Base-by-base conservation (phyloP, 306 rosid species). In the Erythrophleum fordii region DNA sequence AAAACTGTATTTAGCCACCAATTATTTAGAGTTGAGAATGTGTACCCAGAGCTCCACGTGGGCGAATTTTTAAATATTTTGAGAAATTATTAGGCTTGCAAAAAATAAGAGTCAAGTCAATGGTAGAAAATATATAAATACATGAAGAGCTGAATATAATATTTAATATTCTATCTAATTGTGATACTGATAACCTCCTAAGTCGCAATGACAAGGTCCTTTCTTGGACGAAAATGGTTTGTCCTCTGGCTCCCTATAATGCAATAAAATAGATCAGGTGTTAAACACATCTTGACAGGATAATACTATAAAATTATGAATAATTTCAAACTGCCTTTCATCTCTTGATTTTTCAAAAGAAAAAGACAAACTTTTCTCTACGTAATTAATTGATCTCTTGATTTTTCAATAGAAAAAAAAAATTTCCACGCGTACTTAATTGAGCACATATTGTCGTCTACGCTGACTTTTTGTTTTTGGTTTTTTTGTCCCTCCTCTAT, bases 311-410 rank as follows among this genome's bases (percentile, higher is more conserved):
- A 20, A 58, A 61, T 58, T 44, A 29, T 58, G 25, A 28, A 11
- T 20, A 2, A 62, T 61, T 64, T 80, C 67, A 72, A 80, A 31
- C 46, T 18, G 25, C 65, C 37, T 66, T 11, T 25, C 52, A 46
- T 66, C 35, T 37, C 18, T 55, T 55, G 45, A 53, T 9, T 16
- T 16, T 69, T 42, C 56, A 13, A 44, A 11, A 22, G 11, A 31
- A 25, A 45, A 6, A 5, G 6, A 17, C 6, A 25, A 26, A 44
- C 35, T 0, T 4, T 17, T 70, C 23, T 22, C 2, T 25, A 31
- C 34, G 65, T 11, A 37, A 71, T 71, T 59, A 23, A 11, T 72
- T 28, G 65, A 6, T n/a, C 8, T 4, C 64, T 23, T 58, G 3
- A 58, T 10, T 58, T 58, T 58, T 25, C 64, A 0, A 56, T 31